Evolutionary conservation across 2,329 filamentous ascomycete species (phyloP).

Genomic region (Geosmithia morbida): DNA sequence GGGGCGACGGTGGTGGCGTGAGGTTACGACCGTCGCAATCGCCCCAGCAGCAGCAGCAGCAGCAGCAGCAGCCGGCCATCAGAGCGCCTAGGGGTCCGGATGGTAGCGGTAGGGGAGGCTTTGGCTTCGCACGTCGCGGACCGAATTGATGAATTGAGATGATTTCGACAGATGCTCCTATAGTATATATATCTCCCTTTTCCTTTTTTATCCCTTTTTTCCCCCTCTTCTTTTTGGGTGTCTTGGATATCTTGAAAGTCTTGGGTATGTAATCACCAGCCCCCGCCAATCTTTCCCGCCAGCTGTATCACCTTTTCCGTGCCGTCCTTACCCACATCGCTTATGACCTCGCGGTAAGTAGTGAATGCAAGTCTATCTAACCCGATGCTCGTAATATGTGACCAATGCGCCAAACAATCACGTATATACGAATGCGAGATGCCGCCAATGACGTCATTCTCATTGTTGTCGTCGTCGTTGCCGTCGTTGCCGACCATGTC

Average conservation of each 20-base stretch:
- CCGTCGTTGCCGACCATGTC: constrained; percentile 16
- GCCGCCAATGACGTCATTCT: constrained; percentile 42
- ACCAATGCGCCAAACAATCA: constrained; percentile 64
- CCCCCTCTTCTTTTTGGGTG: too few relatives aligned
- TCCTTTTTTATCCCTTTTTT: too few relatives aligned
- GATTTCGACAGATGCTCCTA: constrained; percentile 6
- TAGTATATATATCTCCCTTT: constrained; percentile 4
- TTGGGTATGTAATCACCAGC: constrained; percentile 68
- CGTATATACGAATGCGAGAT: constrained; percentile 54
- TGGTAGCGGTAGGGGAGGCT: constrained; percentile 59
- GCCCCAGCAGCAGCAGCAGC: constrained; percentile 9
- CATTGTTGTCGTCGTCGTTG: constrained; percentile 2
- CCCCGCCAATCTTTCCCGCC: constrained; percentile 81
- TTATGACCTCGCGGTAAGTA: constrained; percentile 82
- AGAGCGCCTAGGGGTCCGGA: constrained; percentile 69
- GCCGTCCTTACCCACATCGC: constrained; percentile 81
- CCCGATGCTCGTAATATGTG: constrained; percentile 52
- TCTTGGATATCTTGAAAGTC: too few relatives aligned
- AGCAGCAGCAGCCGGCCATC: constrained; percentile 52
- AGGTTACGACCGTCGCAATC: constrained; percentile 6
- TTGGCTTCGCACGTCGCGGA: constrained; percentile 58
- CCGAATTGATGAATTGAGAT: constrained; percentile 18
- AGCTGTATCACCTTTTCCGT: constrained; percentile 76
- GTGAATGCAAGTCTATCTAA: constrained; percentile 66
- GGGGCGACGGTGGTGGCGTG: constrained; percentile 21